A percentile compares a stretch with the other conserved stretches of the same genome.
Conservation (phyloP, 306 rosid species). For the Inga oerstediana region DNA sequence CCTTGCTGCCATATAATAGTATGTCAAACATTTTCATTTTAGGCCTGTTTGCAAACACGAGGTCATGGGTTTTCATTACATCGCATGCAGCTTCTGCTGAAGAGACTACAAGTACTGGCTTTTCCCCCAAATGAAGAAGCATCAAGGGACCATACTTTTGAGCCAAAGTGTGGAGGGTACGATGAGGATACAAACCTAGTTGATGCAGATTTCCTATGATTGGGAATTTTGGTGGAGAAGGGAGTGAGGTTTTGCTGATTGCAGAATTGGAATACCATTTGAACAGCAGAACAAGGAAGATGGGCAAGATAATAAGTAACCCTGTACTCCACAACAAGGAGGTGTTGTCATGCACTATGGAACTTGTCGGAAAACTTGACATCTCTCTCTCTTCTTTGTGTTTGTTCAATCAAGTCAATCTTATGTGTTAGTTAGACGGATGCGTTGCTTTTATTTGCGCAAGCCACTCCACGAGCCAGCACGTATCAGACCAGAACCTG, state of each 20-base stretch:
- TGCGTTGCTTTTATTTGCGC: no score
- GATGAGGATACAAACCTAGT: slow-evolving; percentile 2
- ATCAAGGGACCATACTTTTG: slow-evolving; percentile 50
- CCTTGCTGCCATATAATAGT: slow-evolving; percentile 33
- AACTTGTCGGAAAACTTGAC: neutral
- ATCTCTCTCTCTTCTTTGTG: neutral
- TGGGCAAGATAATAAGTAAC: neutral
- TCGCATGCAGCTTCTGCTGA: slow-evolving; percentile 49
- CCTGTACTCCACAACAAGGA: neutral
- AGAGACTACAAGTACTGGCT: slow-evolving; percentile 47
- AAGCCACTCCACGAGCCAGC: no score
- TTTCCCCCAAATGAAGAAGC: slow-evolving; percentile 54
- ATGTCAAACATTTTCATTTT: neutral
- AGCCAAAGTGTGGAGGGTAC: slow-evolving; percentile 30
- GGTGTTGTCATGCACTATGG: neutral
- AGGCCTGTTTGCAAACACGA: slow-evolving; percentile 47
- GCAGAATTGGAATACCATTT: slow-evolving; percentile 25
- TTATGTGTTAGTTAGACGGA: neutral
- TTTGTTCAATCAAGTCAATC: neutral
- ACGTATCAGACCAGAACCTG: neutral
- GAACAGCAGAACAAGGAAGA: slow-evolving; percentile 8
- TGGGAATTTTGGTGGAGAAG: slow-evolving; percentile 37
- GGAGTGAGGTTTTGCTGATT: slow-evolving; percentile 5
- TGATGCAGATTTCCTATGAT: neutral
- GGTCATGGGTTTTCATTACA: slow-evolving; percentile 52